Conservation (phyloP, 2,329 filamentous ascomycete species). For the Alternaria atra region DNA sequence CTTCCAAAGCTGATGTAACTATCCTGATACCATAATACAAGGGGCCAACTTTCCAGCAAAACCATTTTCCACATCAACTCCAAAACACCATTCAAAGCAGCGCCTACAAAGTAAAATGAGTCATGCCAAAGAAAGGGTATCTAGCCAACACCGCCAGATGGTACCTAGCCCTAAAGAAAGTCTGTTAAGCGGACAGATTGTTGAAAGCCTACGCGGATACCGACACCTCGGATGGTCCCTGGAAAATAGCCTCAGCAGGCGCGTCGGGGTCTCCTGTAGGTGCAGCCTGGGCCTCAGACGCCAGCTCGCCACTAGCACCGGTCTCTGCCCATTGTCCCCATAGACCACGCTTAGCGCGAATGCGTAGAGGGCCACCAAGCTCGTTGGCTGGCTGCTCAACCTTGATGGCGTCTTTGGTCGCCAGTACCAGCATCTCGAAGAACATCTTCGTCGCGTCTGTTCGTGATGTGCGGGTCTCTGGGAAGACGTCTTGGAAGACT, state of each 20-base stretch:
- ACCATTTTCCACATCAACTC: conserved; percentile 22
- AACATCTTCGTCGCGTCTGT: conserved; percentile 99
- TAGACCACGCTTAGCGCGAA: conserved; percentile 91
- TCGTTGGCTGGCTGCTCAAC: conserved; percentile 80
- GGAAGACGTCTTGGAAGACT: conserved; percentile 90
- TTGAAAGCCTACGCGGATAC: conserved; percentile 32
- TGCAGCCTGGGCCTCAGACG: conserved; percentile 32
- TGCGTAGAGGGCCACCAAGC: conserved; percentile 81
- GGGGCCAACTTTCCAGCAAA: conserved; percentile 7
- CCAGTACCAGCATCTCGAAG: conserved; percentile 94
- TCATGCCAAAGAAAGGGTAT: conserved; percentile 43
- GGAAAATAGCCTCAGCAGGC: conserved; percentile 31
- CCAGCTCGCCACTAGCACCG: conserved; percentile 39
- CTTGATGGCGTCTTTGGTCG: conserved; percentile 97
- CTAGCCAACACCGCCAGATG: conserved; percentile 44
- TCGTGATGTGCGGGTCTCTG: conserved; percentile 80
- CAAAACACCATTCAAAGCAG: conserved; percentile 25
- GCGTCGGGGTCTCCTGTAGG: conserved; percentile 28
- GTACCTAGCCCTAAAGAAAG: conserved; percentile 21
- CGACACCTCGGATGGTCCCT: conserved; percentile 31
- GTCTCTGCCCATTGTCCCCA: conserved; percentile 96
- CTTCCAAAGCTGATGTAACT: conserved; percentile 15
- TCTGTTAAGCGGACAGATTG: conserved; percentile 12
- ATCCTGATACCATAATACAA: conserved; percentile 22
- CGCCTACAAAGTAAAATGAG: conserved; percentile 20